Evolutionary conservation across 2,329 filamentous ascomycete species (phyloP).

Genomic region (Aspergillus pseudotamarii): DNA sequence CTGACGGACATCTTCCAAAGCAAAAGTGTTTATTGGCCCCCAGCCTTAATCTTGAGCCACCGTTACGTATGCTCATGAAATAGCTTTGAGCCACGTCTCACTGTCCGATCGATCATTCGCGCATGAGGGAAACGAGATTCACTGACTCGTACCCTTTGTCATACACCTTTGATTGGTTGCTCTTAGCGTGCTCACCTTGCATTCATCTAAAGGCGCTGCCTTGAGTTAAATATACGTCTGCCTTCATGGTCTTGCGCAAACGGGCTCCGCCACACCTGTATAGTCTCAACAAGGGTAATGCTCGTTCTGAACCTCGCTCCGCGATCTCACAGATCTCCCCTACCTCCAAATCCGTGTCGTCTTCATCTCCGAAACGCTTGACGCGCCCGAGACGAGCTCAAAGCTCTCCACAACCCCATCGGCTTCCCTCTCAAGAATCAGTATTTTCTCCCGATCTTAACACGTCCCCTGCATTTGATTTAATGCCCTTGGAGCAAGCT

Average conservation of each 20-base stretch:
- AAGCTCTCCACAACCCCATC: conserved; percentile 30
- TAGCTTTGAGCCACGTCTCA: conserved; percentile 16
- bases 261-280: conserved; percentile 40
- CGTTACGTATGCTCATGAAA: conserved; percentile 20
- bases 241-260: conserved; percentile 45
- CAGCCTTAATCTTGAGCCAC: conserved; percentile 3
- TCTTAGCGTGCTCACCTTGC: not conserved
- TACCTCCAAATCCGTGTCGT: conserved; percentile 30
- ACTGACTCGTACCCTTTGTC: conserved; percentile 5
- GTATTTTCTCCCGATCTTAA: conserved; percentile 42
- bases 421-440: conserved; percentile 32
- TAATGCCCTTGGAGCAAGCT: conserved; percentile 42
- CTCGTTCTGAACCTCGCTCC: conserved; percentile 33
- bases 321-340: conserved; percentile 41
- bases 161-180: conserved; percentile 4
- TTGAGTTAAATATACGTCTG: conserved; percentile 15
- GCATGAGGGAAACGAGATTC: conserved; percentile 2
- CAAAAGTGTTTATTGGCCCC: conserved; percentile 3
- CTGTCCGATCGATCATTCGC: conserved; percentile 10
- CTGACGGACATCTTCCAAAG: not conserved
- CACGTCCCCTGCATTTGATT: conserved; percentile 41
- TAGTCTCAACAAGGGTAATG: conserved; percentile 35
- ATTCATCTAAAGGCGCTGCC: not conserved
- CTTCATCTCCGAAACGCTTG: conserved; percentile 30
- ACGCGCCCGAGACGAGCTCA: conserved; percentile 31